phyloP scores from a whole-genome alignment of 805 yeast genomes.

The Saccharomycopsis fibuligera region DNA sequence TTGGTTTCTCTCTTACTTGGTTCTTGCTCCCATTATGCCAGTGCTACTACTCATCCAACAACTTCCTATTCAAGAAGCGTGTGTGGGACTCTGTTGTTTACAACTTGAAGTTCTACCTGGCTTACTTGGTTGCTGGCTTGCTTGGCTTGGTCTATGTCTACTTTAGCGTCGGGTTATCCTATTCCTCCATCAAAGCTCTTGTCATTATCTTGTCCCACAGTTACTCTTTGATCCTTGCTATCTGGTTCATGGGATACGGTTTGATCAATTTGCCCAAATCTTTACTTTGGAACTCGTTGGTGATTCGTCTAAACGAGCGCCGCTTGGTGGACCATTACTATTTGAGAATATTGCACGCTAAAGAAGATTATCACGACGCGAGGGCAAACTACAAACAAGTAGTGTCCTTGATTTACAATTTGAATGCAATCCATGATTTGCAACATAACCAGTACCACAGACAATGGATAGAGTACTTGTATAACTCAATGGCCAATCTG shows the following conservation, averaged over 20 bases:
- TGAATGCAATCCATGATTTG: conserved; percentile 8
- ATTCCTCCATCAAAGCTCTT: conserved; percentile 54
- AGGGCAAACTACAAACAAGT: conserved; percentile 52
- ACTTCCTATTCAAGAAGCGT: conserved; percentile 40
- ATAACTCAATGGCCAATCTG: conserved; percentile 3
- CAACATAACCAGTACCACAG: conserved; percentile 26
- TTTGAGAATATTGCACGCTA: conserved; percentile 46
- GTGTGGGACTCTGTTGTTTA: conserved; percentile 50
- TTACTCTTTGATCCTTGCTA: conserved; percentile 64
- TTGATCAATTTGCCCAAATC: conserved; percentile 57
- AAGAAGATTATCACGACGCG: conserved; percentile 60
- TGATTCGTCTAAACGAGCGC: conserved; percentile 30
- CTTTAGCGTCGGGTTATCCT: conserved; percentile 46
- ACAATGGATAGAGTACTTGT: conserved; percentile 59
- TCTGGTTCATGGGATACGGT: conserved; percentile 86
- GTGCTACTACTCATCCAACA: conserved; percentile 67
- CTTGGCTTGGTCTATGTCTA: conserved; percentile 55
- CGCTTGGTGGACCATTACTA: conserved; percentile 36
- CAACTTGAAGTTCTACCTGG: conserved; percentile 55
- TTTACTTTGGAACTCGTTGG: conserved; percentile 27
- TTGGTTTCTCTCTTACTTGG: conserved; percentile 78
- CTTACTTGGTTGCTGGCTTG: conserved; percentile 46
- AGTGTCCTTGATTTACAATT: conserved; percentile 11
- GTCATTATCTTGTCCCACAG: conserved; percentile 72
- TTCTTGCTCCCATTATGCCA: conserved; percentile 63